Evolutionary conservation across 768 basidiomycete genomes (phyloP), one percentile per base, ranked within the genome.

Genomic region (Suillus occidentalis): DNA sequence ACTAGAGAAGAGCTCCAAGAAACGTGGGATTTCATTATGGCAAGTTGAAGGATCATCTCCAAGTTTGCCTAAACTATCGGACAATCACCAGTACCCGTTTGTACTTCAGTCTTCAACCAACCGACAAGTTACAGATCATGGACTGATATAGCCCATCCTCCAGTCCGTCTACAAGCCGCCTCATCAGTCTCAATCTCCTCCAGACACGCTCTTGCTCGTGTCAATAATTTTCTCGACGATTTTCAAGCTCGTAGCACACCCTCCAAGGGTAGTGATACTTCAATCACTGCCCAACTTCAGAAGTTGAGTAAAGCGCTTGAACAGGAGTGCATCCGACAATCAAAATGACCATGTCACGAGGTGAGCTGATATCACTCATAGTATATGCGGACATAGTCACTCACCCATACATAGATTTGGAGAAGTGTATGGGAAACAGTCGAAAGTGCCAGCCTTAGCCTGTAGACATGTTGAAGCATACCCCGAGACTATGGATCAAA

Each of bases 201-300:
- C 3, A 86, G 80, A 65, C 75, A 68, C 2, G 75, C 84, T 0
- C 75, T 82, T 63, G 78, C 79, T 36, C 72, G 69, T 10, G 65
- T 88, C 10, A 82, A 82, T 37, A 70, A 66, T 4, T 88, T 87
- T 66, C 66, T 88, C 52, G 75, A 77, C 31, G 81, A 87, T 61
- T 83, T 86, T 66, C 79, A 84, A 68, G 72, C 76, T 4, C 78
- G 84, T 22, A 82, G 80, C 61, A 76, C 80, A 4, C 78, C 81
- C 20, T 75, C 82, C 0, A 83, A 85, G 62, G 82, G 85, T 12
- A 81, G 82, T 4, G 85, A 85, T 66, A 80, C 82, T 0, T 81
- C 86, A 6, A 84, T 86, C 55, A 86, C 82, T 0, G 85, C 86
- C 6, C 87, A 88, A 69, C 77, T 88, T 25, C 82, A 84, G 70